Conservation (phyloP, 2,329 filamentous ascomycete species). For the Aspergillus quadricinctus region DNA sequence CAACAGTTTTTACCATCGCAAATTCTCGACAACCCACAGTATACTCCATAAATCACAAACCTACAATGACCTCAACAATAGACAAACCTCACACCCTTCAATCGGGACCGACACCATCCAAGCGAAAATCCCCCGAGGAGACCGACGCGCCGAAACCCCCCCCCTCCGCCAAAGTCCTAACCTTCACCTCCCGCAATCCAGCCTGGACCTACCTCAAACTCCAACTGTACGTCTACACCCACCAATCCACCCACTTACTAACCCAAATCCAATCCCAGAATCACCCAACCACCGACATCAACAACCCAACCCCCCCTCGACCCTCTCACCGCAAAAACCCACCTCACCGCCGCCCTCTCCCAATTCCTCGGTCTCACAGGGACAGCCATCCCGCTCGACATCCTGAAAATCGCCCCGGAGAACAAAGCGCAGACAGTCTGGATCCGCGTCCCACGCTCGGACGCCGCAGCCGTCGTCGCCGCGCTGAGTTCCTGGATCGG, state of each 20-base stretch:
- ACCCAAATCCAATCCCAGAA: slow-evolving; percentile 11
- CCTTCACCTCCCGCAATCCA: slow-evolving; percentile 41
- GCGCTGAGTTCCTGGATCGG: slow-evolving; percentile 47
- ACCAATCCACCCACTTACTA: neutral
- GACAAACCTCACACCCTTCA: neutral
- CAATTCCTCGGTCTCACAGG: slow-evolving; percentile 47
- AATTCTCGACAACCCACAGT: neutral
- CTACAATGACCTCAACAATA: slow-evolving; percentile 2
- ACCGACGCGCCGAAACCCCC: neutral
- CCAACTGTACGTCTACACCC: slow-evolving; percentile 29
- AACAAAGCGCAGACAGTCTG: slow-evolving; percentile 26
- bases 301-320: slow-evolving; percentile 29
- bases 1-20: neutral
- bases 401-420: slow-evolving; percentile 34
- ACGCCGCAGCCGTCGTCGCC: slow-evolving; percentile 39
- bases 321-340: slow-evolving; percentile 43
- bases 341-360: slow-evolving; percentile 43
- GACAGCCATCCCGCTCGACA: slow-evolving; percentile 45
- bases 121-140: slow-evolving; percentile 24
- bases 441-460: slow-evolving; percentile 44
- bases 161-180: slow-evolving; percentile 15
- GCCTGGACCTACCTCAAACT: slow-evolving; percentile 43
- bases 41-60: neutral
- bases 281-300: slow-evolving; percentile 24
- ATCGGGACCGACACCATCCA: slow-evolving; percentile 7